Evolutionary conservation across 345 rosid species (phyloP).

Genomic region (Alliaria petiolata): DNA sequence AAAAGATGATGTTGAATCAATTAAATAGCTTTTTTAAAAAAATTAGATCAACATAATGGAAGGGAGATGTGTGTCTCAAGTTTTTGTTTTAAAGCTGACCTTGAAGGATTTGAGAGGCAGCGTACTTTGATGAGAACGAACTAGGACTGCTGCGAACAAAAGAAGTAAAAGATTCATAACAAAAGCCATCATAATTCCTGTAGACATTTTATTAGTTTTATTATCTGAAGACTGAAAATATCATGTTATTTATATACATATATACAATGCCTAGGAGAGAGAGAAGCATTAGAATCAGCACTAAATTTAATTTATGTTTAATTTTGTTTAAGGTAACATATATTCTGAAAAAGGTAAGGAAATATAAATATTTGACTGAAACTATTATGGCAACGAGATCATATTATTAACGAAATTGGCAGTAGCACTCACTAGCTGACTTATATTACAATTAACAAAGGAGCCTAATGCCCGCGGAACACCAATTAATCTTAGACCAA

Average conservation of each 20-base stretch:
- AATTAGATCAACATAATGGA: background rate
- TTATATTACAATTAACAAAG: no score
- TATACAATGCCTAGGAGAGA: background rate
- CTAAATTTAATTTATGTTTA: no score
- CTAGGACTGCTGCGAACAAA: background rate
- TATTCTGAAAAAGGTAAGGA: no score
- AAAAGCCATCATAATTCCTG: background rate
- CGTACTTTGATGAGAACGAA: background rate
- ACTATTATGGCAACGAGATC: no score
- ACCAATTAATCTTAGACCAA: no score
- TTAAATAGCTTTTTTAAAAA: background rate
- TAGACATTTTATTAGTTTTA: background rate
- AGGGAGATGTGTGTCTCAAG: background rate
- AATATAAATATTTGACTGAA: no score
- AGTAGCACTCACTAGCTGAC: no score
- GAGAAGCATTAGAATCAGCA: no score
- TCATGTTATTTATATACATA: background rate
- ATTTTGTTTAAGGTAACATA: no score
- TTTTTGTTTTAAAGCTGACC: background rate
- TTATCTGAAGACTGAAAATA: background rate
- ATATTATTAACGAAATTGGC: no score
- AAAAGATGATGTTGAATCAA: background rate
- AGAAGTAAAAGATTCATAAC: background rate
- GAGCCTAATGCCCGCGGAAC: no score
- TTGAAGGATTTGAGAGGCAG: background rate